Conservation (phyloP, 495 filamentous ascomycete species). For the Darksidea phi region DNA sequence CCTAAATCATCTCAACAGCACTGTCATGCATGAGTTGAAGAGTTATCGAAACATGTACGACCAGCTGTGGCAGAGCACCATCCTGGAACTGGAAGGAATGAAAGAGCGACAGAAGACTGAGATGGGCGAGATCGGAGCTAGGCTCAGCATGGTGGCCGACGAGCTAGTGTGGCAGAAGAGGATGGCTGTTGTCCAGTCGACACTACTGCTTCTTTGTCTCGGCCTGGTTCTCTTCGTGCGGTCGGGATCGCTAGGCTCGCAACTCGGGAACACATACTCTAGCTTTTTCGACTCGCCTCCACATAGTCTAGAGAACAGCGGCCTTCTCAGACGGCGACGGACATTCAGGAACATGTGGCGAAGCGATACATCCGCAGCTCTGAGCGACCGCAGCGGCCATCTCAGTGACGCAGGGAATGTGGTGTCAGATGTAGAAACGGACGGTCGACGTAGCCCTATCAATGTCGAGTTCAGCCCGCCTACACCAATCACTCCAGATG, state of each 20-base stretch:
- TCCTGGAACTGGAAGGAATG: conserved; percentile 85
- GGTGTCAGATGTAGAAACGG: conserved; percentile 47
- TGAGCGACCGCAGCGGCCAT: conserved; percentile 36
- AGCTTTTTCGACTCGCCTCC: conserved; percentile 48
- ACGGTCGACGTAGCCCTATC: conserved; percentile 43
- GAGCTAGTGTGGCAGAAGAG: conserved; percentile 95
- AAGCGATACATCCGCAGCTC: conserved; percentile 24
- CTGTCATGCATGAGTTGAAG: conserved; percentile 80
- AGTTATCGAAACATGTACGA: conserved; percentile 85
- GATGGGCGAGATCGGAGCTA: conserved; percentile 73
- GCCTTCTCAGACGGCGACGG: conserved; percentile 21
- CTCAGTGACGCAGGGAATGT: conserved; percentile 39
- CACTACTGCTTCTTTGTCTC: conserved; percentile 84
- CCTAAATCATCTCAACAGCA: conserved; percentile 77
- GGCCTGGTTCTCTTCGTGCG: conserved; percentile 79
- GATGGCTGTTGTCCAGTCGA: conserved; percentile 83
- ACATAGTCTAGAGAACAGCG: conserved; percentile 49
- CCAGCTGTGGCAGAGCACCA: conserved; percentile 91
- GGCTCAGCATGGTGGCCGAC: conserved; percentile 83
- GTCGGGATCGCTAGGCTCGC: conserved; percentile 44
- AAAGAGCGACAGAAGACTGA: conserved; percentile 77
- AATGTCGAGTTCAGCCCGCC: conserved; percentile 50
- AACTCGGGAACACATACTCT: conserved; percentile 41
- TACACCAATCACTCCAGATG: conserved; percentile 41
- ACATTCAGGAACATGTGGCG: conserved; percentile 34